Conservation (phyloP, 768 basidiomycete genomes). For the Galerina marginata region DNA sequence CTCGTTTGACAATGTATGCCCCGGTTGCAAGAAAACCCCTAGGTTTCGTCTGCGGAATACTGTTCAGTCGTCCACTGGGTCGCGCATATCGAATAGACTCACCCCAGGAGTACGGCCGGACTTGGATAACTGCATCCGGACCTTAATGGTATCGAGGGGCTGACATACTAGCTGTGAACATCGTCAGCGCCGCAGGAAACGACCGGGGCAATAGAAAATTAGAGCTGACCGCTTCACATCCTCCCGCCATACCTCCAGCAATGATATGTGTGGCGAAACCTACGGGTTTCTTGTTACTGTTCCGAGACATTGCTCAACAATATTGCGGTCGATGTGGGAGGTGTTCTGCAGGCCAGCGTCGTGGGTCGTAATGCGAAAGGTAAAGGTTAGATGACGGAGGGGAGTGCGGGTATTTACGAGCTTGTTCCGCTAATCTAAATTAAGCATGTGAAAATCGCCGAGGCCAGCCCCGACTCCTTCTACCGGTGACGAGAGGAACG, state of each 20-base stretch:
- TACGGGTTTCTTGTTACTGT: slow-evolving; percentile 73
- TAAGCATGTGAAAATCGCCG: slow-evolving; percentile 36
- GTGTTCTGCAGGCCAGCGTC: slow-evolving; percentile 6
- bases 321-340: slow-evolving; percentile 9
- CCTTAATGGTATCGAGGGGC: slow-evolving; percentile 98
- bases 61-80: neutral
- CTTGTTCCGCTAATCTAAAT: slow-evolving; percentile 17
- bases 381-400: slow-evolving; percentile 13
- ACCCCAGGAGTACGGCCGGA: slow-evolving; percentile 84
- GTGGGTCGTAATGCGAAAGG: slow-evolving; percentile 11
- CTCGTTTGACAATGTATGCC: slow-evolving; percentile 81
- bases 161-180: slow-evolving; percentile 73
- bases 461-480: slow-evolving; percentile 15
- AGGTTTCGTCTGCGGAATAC: slow-evolving; percentile 75
- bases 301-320: slow-evolving; percentile 52
- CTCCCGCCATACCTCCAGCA: slow-evolving; percentile 93
- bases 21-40: slow-evolving; percentile 94
- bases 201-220: slow-evolving; percentile 6
- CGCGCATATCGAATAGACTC: slow-evolving; percentile 39
- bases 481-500: slow-evolving; percentile 22
- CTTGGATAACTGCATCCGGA: slow-evolving; percentile 97
- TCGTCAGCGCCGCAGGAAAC: neutral
- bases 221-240: slow-evolving; percentile 82
- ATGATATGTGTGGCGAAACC: slow-evolving; percentile 90
- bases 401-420: slow-evolving; percentile 22